These are phyloP conservation scores for Anthracocystis setariae DNA, from an alignment of 1,284 basidiomycete species.

Conservation along the genomic window DNA sequence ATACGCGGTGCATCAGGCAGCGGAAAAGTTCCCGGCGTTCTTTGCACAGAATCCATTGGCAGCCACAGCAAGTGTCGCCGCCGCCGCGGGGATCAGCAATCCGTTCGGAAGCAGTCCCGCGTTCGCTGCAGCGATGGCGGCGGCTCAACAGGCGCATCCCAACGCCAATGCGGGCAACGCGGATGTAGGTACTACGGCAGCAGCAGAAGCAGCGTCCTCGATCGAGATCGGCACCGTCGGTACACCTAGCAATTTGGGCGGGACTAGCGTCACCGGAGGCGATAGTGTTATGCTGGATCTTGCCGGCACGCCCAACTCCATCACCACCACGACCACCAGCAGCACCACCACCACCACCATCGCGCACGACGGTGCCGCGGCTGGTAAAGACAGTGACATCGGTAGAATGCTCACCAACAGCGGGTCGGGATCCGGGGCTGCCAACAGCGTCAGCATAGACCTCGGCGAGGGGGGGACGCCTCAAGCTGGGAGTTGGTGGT, in stretches of 20 bases:
- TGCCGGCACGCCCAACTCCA: constrained; percentile 3
- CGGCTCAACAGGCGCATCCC: neutral
- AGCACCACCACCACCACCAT: neutral
- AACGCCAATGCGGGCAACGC: neutral
- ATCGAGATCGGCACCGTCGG: constrained; percentile 20
- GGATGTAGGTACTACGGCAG: too few species aligned
- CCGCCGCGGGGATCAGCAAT: constrained; percentile 34
- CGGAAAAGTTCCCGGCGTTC: constrained; percentile 45
- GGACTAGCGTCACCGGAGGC: neutral
- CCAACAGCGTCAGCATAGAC: constrained; percentile 3
- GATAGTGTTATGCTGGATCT: constrained; percentile 25
- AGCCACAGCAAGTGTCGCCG: constrained; percentile 36
- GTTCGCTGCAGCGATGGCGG: neutral
- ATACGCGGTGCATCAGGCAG: constrained; percentile 45
- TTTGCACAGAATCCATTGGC: constrained; percentile 48
- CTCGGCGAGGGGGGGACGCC: constrained; percentile 34
- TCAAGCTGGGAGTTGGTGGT: constrained; percentile 45
- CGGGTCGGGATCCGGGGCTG: neutral
- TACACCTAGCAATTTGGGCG: constrained; percentile 30
- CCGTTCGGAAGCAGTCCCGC: constrained; percentile 22
- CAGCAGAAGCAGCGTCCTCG: neutral
- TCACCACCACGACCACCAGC: neutral
- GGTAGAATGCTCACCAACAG: too few species aligned
- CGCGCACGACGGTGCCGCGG: constrained; percentile 2
- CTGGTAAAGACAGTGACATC: too few species aligned